Conservation (phyloP, 768 basidiomycete species). For the Psilocybe subaeruginosa region DNA sequence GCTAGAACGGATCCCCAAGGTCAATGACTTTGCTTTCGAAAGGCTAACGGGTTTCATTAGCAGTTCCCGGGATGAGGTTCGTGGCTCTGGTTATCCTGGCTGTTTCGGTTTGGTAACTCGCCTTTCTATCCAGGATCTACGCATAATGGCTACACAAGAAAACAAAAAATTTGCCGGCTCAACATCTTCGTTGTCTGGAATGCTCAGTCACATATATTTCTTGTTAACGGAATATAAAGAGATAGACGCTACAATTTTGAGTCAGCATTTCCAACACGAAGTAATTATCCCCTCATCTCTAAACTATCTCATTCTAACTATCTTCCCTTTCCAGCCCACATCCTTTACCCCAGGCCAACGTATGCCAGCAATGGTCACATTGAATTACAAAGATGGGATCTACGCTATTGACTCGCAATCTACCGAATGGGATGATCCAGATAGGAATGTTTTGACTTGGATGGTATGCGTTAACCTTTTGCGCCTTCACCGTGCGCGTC, state of each 20-base stretch:
- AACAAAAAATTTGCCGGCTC: conserved; percentile 76
- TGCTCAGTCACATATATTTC: conserved; percentile 88
- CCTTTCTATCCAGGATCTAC: conserved; percentile 56
- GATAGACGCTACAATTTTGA: conserved; percentile 65
- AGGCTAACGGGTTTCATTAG: conserved; percentile 72
- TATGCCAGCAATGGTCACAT: conserved; percentile 70
- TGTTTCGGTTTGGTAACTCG: neutral
- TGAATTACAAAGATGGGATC: conserved; percentile 67
- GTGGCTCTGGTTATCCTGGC: neutral
- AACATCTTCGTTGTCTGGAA: conserved; percentile 86
- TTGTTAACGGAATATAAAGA: conserved; percentile 73
- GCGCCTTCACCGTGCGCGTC: neutral
- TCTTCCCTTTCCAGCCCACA: conserved; percentile 41
- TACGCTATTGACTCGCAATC: conserved; percentile 69
- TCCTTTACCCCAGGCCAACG: conserved; percentile 80
- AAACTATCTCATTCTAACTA: neutral
- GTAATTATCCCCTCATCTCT: conserved; percentile 34
- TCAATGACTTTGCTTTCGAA: conserved; percentile 86
- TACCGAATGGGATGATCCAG: conserved; percentile 38
- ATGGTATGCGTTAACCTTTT: conserved; percentile 48
- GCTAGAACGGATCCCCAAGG: conserved; percentile 73
- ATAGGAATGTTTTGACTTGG: conserved; percentile 77
- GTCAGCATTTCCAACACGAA: conserved; percentile 57
- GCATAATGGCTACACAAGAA: conserved; percentile 58
- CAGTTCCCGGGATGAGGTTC: conserved; percentile 76